Percentiles rank a stretch among this genome's conserved stretches.
Evolutionary conservation across 2,329 filamentous ascomycete species (phyloP).

Genomic region (Tolypocladium tropicale): DNA sequence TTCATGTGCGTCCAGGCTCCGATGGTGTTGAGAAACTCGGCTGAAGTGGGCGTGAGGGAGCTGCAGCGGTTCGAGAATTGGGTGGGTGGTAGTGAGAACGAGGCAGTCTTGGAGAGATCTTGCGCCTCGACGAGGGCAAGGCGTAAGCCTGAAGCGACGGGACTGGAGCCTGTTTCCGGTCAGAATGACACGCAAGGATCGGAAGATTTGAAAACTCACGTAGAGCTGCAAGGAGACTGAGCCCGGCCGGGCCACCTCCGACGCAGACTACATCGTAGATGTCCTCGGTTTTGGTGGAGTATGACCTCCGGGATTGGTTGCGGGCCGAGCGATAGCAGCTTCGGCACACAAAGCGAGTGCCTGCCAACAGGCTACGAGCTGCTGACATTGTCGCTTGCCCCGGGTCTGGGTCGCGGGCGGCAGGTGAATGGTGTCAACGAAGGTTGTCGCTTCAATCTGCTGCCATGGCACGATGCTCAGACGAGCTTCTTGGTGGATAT

Average conservation of each 20-base stretch:
- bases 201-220: slow-evolving; percentile 34
- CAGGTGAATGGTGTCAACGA: background rate
- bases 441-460: background rate
- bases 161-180: slow-evolving; percentile 54
- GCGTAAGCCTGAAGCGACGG: slow-evolving; percentile 64
- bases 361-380: slow-evolving; percentile 12
- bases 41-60: slow-evolving; percentile 82
- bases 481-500: background rate
- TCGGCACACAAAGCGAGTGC: slow-evolving; percentile 31
- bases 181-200: background rate
- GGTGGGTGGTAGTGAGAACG: slow-evolving; percentile 55
- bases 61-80: slow-evolving; percentile 91
- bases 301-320: slow-evolving; percentile 26
- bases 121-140: slow-evolving; percentile 87
- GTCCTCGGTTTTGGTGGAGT: slow-evolving; percentile 44
- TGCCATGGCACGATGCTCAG: background rate
- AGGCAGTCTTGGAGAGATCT: slow-evolving; percentile 59
- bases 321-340: slow-evolving; percentile 32
- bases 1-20: slow-evolving; percentile 78
- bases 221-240: slow-evolving; percentile 70
- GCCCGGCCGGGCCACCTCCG: slow-evolving; percentile 78
- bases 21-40: slow-evolving; percentile 70
- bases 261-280: slow-evolving; percentile 92
- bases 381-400: slow-evolving; percentile 13
- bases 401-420: background rate